Conservation (phyloP, 257 asterid species). For the Solanum pimpinellifolium region DNA sequence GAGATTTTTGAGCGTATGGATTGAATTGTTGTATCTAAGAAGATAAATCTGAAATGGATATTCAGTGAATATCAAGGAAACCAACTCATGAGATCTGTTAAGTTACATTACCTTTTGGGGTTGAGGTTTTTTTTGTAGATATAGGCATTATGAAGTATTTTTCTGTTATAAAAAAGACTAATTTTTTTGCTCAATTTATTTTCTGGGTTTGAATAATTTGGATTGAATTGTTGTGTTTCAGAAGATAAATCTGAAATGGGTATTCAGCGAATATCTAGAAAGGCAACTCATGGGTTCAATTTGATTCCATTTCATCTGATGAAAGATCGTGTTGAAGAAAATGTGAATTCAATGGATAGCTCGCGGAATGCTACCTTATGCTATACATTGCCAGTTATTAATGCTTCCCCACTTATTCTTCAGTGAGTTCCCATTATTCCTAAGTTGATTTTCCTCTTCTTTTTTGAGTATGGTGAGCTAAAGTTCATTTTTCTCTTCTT, state of each 20-base stretch:
- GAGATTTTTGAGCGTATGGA: neutral
- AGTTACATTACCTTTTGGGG: neutral
- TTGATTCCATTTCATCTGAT: slow-evolving; percentile 42
- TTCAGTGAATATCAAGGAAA: slow-evolving; percentile 50
- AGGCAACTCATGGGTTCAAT: slow-evolving; percentile 53
- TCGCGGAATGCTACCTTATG: slow-evolving; percentile 37
- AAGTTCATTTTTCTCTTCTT: neutral
- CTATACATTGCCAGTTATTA: slow-evolving; percentile 52
- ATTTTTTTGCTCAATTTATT: neutral
- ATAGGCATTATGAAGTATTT: neutral
- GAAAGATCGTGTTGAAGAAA: slow-evolving; percentile 18
- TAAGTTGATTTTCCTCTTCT: neutral
- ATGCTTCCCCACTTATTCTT: slow-evolving; percentile 42
- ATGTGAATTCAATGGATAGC: slow-evolving; percentile 8
- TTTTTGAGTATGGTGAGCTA: neutral
- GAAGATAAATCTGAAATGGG: slow-evolving; percentile 29
- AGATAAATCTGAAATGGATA: slow-evolving; percentile 22
- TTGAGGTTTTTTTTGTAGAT: neutral
- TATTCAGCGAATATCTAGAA: slow-evolving; percentile 52
- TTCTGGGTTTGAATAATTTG: neutral
- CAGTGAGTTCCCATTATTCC: slow-evolving; percentile 29
- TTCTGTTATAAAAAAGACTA: neutral
- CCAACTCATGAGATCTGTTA: slow-evolving; percentile 9
- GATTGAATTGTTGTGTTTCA: slow-evolving; percentile 3
- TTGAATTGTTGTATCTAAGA: slow-evolving; percentile 16